Conservation (phyloP, 2,329 filamentous ascomycete genomes). For the Monilinia vaccinii-corymbosi region DNA sequence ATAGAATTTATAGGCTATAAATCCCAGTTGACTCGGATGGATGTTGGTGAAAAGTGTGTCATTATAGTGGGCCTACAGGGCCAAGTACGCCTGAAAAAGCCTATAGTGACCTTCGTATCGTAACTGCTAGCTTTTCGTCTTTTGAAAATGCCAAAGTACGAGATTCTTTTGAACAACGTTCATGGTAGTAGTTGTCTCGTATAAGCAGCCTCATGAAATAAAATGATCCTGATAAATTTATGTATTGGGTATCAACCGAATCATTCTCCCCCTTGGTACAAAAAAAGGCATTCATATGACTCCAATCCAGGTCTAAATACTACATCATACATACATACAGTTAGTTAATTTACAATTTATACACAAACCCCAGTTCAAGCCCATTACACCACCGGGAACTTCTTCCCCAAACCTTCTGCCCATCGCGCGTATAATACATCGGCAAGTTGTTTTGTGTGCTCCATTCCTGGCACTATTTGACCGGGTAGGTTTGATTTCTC, state of each 20-base stretch:
- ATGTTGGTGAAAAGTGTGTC: no score
- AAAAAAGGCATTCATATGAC: neutral
- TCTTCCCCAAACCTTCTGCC: constrained; percentile 69
- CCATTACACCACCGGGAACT: constrained; percentile 45
- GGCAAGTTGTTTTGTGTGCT: constrained; percentile 80
- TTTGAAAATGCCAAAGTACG: no score
- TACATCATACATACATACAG: neutral
- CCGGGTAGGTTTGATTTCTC: constrained; percentile 43
- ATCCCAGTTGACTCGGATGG: no score
- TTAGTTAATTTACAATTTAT: constrained; percentile 2
- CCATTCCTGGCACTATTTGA: constrained; percentile 63
- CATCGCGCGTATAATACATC: constrained; percentile 88
- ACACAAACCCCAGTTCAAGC: neutral
- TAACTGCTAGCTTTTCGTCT: no score
- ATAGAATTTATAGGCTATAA: no score
- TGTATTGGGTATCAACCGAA: constrained; percentile 5
- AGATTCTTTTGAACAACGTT: no score
- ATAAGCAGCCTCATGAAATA: neutral
- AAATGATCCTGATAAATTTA: neutral
- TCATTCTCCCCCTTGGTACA: neutral
- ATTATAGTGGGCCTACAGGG: no score
- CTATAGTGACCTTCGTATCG: no score
- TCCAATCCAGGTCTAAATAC: neutral
- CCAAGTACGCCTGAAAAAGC: no score
- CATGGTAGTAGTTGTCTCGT: no score